Percentiles rank a stretch among this genome's conserved stretches.
These are phyloP conservation scores for Prosopis cineraria DNA, from an alignment of 306 rosid genomes.

Conservation along the genomic window DNA sequence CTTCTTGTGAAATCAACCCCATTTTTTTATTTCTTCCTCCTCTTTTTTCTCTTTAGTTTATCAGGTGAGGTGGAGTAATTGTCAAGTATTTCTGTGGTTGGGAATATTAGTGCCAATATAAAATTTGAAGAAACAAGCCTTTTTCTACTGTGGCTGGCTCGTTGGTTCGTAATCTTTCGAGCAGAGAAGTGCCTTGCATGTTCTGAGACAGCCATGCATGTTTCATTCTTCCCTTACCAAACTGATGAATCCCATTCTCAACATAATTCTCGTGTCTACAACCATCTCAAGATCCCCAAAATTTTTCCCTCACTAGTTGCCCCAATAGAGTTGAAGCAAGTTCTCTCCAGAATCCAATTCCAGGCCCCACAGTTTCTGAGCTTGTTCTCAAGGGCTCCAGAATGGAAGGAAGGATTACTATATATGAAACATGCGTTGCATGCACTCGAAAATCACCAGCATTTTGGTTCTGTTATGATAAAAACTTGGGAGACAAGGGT, in stretches of 20 bases:
- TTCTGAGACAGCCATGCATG: constrained; percentile 45
- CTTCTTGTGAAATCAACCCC: constrained; percentile 39
- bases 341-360: constrained; percentile 24
- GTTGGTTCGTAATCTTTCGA: constrained; percentile 37
- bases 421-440: not conserved
- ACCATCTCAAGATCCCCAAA: constrained; percentile 29
- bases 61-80: constrained; percentile 7
- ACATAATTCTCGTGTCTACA: constrained; percentile 33
- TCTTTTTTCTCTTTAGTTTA: constrained; percentile 22
- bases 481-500: no score
- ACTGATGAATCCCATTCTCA: constrained; percentile 52
- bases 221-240: constrained; percentile 49
- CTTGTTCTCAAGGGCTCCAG: no score
- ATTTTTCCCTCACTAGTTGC: constrained; percentile 15
- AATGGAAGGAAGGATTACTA: not conserved
- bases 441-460: not conserved
- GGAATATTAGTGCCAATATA: constrained; percentile 23
- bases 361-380: constrained; percentile 42
- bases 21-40: not conserved
- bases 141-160: constrained; percentile 15
- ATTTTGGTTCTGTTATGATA: not conserved
- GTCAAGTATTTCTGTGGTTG: constrained; percentile 39
- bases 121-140: not conserved
- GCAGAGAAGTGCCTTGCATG: constrained; percentile 47
- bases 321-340: constrained; percentile 41